phyloP scores from a whole-genome alignment of 2,329 filamentous ascomycete species.

The Nemania sp. region DNA sequence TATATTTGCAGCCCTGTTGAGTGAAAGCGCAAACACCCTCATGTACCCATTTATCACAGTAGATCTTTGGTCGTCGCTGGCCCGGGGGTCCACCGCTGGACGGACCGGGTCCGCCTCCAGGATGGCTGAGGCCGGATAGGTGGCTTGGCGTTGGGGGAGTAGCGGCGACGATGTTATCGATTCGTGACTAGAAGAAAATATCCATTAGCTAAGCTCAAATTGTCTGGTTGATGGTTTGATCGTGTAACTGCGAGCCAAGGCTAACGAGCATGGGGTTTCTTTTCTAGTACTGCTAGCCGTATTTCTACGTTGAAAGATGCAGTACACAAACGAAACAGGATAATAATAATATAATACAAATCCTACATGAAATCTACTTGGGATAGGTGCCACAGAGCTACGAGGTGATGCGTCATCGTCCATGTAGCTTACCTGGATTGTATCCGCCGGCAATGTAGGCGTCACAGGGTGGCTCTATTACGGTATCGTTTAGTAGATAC shows the following conservation, averaged over 20 bases:
- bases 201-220: conserved; percentile 17
- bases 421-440: conserved; percentile 50
- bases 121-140: background rate
- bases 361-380: conserved; percentile 30
- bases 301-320: background rate
- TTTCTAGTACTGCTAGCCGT: background rate
- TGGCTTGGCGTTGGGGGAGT: conserved; percentile 45
- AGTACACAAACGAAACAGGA: background rate
- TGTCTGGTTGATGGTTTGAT: background rate
- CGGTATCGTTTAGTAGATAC: conserved; percentile 29
- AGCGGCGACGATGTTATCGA: conserved; percentile 55
- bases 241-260: background rate
- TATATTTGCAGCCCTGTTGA: conserved; percentile 88
- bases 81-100: conserved; percentile 1
- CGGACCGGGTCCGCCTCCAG: conserved; percentile 5
- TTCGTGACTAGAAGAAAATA: conserved; percentile 48
- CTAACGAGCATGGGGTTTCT: background rate
- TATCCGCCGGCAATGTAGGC: conserved; percentile 46
- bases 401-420: conserved; percentile 31
- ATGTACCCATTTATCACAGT: conserved; percentile 91
- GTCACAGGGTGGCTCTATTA: conserved; percentile 43
- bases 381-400: conserved; percentile 27
- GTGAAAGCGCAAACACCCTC: conserved; percentile 86
- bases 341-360: conserved; percentile 16
- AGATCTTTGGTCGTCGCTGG: conserved; percentile 69